Evolutionary conservation across 805 yeast species (phyloP).

Genomic region (Cyberlindnera meyerae): DNA sequence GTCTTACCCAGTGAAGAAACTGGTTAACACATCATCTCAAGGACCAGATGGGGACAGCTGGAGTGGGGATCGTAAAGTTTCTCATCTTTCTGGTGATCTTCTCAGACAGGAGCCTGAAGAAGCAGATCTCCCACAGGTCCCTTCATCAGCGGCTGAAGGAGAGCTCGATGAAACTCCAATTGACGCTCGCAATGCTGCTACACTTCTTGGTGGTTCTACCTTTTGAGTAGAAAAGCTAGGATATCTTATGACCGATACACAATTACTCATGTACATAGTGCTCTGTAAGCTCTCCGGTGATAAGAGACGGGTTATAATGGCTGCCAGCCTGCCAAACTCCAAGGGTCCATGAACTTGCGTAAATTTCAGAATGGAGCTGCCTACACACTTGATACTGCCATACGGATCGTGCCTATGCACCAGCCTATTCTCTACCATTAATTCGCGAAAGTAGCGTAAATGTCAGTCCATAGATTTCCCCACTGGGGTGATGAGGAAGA

Average conservation of each 20-base stretch:
- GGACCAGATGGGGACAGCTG: conserved; percentile 50
- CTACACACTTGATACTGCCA: too few species aligned
- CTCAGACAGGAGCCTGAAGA: conserved; percentile 11
- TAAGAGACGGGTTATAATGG: too few species aligned
- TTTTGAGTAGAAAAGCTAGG: conserved; percentile 34
- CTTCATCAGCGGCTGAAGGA: not conserved
- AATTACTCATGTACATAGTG: too few species aligned
- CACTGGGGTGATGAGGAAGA: too few species aligned
- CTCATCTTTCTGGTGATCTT: conserved; percentile 28
- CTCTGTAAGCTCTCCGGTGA: too few species aligned
- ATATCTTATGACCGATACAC: too few species aligned
- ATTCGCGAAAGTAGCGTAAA: conserved; percentile 2
- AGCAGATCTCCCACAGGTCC: conserved; percentile 6
- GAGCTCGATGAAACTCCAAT: conserved; percentile 35
- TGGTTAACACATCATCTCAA: conserved; percentile 34
- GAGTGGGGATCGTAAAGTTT: conserved; percentile 47
- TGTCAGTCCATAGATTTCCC: not conserved
- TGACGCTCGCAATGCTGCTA: conserved; percentile 83
- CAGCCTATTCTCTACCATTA: too few species aligned
- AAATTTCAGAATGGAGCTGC: too few species aligned
- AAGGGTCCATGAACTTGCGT: too few species aligned
- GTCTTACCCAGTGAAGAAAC: conserved; percentile 35
- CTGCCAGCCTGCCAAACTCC: too few species aligned
- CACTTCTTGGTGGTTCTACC: conserved; percentile 69
- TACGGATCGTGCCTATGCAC: too few species aligned